Conservation (phyloP, 2,329 filamentous ascomycete species). For the Fusarium hainanense region DNA sequence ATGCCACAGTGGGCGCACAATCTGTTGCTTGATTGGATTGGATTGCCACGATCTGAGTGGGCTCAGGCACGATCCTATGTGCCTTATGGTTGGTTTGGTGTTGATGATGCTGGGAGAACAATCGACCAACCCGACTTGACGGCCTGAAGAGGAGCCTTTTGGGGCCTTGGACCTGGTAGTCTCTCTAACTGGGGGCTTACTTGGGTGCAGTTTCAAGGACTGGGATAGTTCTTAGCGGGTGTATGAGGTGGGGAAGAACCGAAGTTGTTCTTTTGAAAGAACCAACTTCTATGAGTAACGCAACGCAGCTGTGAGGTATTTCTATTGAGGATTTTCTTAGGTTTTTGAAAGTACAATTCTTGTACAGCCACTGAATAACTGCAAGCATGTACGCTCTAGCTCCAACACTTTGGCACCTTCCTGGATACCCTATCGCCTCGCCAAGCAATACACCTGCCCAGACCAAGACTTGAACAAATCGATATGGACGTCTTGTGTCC, state of each 20-base stretch:
- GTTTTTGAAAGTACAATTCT: not conserved
- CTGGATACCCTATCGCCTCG: not conserved
- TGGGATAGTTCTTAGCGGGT: slow-evolving; percentile 29
- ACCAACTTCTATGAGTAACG: not conserved
- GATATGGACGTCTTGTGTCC: slow-evolving; percentile 4
- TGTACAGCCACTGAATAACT: not conserved
- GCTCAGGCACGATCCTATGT: slow-evolving; percentile 13
- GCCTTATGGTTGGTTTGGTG: slow-evolving; percentile 30
- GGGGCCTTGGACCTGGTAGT: slow-evolving; percentile 9
- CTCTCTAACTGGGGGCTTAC: slow-evolving; percentile 3
- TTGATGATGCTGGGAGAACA: slow-evolving; percentile 35
- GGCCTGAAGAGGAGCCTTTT: slow-evolving; percentile 24
- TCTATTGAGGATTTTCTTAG: not conserved
- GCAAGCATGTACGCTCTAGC: not conserved
- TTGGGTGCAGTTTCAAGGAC: slow-evolving; percentile 23
- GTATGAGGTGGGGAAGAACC: slow-evolving; percentile 7
- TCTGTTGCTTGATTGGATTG: not conserved
- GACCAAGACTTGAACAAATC: not conserved
- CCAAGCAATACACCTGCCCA: slow-evolving; percentile 4
- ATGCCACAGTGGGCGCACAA: not conserved
- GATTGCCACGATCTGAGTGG: slow-evolving; percentile 24
- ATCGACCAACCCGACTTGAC: slow-evolving; percentile 31
- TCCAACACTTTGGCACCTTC: not conserved
- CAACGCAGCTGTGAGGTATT: not conserved
- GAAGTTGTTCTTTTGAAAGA: slow-evolving; percentile 3